Evolutionary conservation across 768 basidiomycete species (phyloP), one percentile per base, ranked within the genome.

Genomic region (Porpolomopsis calyptriformis): DNA sequence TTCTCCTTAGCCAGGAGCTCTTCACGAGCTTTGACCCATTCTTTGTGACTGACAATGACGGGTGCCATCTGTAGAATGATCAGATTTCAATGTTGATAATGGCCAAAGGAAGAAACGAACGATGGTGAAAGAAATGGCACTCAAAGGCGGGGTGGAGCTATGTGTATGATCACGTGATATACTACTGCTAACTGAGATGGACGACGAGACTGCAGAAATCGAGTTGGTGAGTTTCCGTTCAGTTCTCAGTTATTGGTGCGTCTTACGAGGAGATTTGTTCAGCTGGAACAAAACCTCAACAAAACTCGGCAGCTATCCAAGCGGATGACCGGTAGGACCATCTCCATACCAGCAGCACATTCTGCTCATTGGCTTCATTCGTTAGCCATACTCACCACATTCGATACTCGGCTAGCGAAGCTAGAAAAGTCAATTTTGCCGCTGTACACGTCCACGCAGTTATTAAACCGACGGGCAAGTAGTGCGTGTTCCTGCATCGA

Each of bases 211-310:
- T 0, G 82, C 82, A 19, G 82, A 85, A 59, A 83, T 85, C 35
- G 82, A 84, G 64, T 73, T 84, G 50, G 81, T 82, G 51, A 20
- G 45, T 24, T 6, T 8, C 4, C 3, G 1, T 19, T 14, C 24
- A 27, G 11, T 26, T 7, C 16, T 11, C 7, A 14, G 20, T 10
- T 23, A 23, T 11, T 25, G n/a, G 6, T 26, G 16, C 14, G 12
- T n/a, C 36, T 26, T 10, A 39, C 16, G n/a, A n/a, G n/a, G 11
- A 20, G 14, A 60, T 29, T 36, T 36, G 12, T 20, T 4, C 38
- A 87, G 87, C 73, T 91, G 8, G 85, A 91, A 64, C 88, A 90
- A 62, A 89, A 90, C 58, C 68, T 91, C 35, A 80, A 84, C 61
- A 90, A 89, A 64, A 90, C 87, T 0, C 76, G 76, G 18, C 85